Base-by-base conservation (phyloP, 768 basidiomycete species). In the Termitomyces sp. region DNA sequence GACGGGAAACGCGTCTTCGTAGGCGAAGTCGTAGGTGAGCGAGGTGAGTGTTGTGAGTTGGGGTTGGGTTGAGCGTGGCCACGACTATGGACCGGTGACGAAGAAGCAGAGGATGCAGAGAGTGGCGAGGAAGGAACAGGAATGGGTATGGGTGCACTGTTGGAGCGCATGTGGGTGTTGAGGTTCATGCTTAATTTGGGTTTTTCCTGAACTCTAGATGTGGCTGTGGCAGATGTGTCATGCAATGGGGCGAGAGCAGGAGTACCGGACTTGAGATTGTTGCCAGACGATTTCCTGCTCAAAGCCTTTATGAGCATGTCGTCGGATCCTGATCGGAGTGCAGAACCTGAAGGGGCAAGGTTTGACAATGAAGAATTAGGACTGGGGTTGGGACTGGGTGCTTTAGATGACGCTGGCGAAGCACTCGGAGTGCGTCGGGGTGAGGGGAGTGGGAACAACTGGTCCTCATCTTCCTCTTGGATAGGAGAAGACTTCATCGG, bases 401-500 rank as follows among this genome's bases (percentile, higher is more conserved):
- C 58, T 3, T 57, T 54, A n/a, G 70, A 71, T 28, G 64, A 58
- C 9, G 68, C 65, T 1, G 72, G 69, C 1, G 79, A 80, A 2
- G 65, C 59, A n/a, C 64, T 70, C 0, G 85, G 84, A 0, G 80
- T 76, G 9, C 85, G 78, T 45, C 78, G 73, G 7, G 84, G 84
- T 2, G 83, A 81, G 9, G 85, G 85, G 22, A 86, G 73, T 0
- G 81, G 81, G 65, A 84, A 85, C 1, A 86, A 65, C 54, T 81
- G 78, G 13, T 77, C 74, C 59, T 84, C 83, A 53, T 83, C 78
- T 33, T 83, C 84, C 63, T 84, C 83, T 49, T 77, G 75, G 44
- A 79, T 79, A 2, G 77, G 74, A 4, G 74, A 76, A 8, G 73
- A 63, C 46, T 68, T 67, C 6, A 48, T 44, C 24, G 53, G 66